Percentiles rank a stretch among this genome's conserved stretches.
Conservation (phyloP, 1,284 basidiomycete genomes). For the Tremellales sp. region DNA sequence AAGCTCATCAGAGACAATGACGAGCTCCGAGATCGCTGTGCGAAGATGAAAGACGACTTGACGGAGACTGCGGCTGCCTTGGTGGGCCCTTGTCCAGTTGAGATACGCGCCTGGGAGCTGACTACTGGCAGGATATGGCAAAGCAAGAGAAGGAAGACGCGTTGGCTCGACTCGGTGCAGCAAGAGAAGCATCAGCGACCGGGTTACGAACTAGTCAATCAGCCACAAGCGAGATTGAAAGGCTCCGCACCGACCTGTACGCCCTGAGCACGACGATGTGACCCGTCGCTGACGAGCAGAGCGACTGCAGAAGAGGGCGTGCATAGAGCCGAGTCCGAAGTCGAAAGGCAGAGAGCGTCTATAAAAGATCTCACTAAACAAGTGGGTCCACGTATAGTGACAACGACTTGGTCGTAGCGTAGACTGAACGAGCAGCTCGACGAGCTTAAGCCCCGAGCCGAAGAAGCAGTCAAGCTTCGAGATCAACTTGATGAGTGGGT, state of each 20-base stretch:
- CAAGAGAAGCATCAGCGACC: slow-evolving; percentile 52
- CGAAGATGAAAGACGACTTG: too few relatives aligned
- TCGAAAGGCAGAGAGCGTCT: slow-evolving; percentile 67
- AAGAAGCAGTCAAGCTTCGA: slow-evolving; percentile 72
- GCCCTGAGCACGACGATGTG: too few relatives aligned
- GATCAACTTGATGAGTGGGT: slow-evolving; percentile 91
- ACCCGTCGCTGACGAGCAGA: slow-evolving; percentile 1
- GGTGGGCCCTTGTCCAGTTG: too few relatives aligned
- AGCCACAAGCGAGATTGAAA: slow-evolving; percentile 61
- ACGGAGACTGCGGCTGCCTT: too few relatives aligned
- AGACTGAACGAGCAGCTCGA: slow-evolving; percentile 53
- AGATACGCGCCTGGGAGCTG: too few relatives aligned
- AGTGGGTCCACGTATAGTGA: slow-evolving; percentile 32
- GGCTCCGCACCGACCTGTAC: slow-evolving; percentile 72
- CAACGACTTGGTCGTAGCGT: neutral
- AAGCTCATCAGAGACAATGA: slow-evolving; percentile 39
- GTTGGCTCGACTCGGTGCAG: slow-evolving; percentile 8
- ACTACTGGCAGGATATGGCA: slow-evolving; percentile 26
- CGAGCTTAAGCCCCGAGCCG: slow-evolving; percentile 73
- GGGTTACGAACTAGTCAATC: slow-evolving; percentile 56
- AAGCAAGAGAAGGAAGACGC: slow-evolving; percentile 28
- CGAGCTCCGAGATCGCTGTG: slow-evolving; percentile 30
- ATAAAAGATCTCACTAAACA: slow-evolving; percentile 70
- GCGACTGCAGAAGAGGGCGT: slow-evolving; percentile 69
- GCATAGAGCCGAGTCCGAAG: slow-evolving; percentile 67